A percentile compares a stretch with the other conserved stretches of the same genome.
These are phyloP conservation scores for Aspergillus chevalieri DNA, from an alignment of 2,329 filamentous ascomycete genomes.

Conservation along the genomic window DNA sequence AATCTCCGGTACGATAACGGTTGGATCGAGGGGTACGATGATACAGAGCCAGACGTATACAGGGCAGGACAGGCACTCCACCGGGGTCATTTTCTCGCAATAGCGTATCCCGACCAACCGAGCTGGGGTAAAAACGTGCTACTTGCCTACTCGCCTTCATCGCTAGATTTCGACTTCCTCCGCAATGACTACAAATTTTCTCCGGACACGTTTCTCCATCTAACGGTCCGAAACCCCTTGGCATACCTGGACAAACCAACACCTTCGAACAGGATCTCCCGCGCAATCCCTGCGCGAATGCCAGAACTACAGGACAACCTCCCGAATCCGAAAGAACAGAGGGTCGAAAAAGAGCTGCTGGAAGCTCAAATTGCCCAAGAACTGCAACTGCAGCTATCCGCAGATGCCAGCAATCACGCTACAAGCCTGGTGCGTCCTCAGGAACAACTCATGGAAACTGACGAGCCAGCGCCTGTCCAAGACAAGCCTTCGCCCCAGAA, in stretches of 20 bases:
- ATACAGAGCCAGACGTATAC: conserved; percentile 23
- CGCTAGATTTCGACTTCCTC: conserved; percentile 21
- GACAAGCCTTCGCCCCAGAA: not conserved
- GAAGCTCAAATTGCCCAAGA: too few relatives aligned
- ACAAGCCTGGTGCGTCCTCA: too few relatives aligned
- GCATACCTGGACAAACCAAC: conserved; percentile 3
- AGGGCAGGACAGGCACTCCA: conserved; percentile 22
- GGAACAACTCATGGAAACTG: not conserved
- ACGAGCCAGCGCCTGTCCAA: not conserved
- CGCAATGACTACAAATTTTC: conserved; percentile 1
- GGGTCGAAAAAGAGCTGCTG: not conserved
- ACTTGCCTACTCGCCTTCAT: conserved; percentile 24
- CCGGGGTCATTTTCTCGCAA: conserved; percentile 20
- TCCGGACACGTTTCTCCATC: conserved; percentile 11
- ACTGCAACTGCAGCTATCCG: too few relatives aligned
- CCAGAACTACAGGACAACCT: not conserved
- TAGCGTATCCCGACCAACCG: conserved; percentile 17
- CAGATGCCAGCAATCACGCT: too few relatives aligned
- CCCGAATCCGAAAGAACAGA: not conserved
- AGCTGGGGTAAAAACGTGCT: conserved; percentile 11
- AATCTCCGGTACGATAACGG: conserved; percentile 20
- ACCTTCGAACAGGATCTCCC: not conserved
- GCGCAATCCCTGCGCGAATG: not conserved
- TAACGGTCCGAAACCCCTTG: conserved; percentile 17
- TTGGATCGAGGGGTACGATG: conserved; percentile 30